Percentiles rank a stretch among this genome's conserved stretches.
Conservation (phyloP, 1,284 basidiomycete genomes). For the Rhodotorula sp. region DNA sequence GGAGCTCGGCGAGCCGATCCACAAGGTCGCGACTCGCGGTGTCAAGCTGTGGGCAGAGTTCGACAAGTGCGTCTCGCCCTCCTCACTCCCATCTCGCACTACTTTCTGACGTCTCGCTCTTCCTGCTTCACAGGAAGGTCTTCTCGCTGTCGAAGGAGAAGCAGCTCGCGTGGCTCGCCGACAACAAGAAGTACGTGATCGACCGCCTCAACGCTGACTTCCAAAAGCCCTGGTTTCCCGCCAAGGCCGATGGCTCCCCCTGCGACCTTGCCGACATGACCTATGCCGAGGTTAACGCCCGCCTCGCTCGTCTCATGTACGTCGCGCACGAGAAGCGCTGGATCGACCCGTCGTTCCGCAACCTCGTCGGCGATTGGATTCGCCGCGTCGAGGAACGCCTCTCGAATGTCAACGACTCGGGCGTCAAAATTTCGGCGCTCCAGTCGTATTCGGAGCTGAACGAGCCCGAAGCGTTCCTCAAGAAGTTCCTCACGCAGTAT, state of each 20-base stretch:
- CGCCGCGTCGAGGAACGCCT: conserved; percentile 95
- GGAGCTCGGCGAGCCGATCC: conserved; percentile 97
- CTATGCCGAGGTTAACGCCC: conserved; percentile 89
- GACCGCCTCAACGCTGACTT: conserved; percentile 91
- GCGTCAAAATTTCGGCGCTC: conserved; percentile 76
- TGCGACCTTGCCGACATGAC: conserved; percentile 94
- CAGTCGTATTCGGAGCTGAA: conserved; percentile 85
- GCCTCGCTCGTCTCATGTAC: conserved; percentile 91
- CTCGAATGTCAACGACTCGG: conserved; percentile 78
- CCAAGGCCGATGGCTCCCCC: conserved; percentile 83
- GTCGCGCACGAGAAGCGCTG: conserved; percentile 86
- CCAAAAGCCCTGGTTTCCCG: conserved; percentile 76
- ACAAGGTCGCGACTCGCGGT: conserved; percentile 95
- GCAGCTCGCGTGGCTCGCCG: conserved; percentile 78
- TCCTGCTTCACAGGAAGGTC: conserved; percentile 57
- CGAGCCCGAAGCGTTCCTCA: conserved; percentile 72
- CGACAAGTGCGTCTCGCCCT: conserved; percentile 59
- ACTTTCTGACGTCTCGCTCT: neutral
- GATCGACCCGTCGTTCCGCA: conserved; percentile 90
- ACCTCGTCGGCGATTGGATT: conserved; percentile 95
- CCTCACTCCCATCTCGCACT: neutral
- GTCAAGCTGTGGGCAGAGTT: conserved; percentile 99
- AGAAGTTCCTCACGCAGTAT: conserved; percentile 79
- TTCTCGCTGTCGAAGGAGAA: conserved; percentile 96
- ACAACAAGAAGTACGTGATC: conserved; percentile 86